Evolutionary conservation across 2,329 filamentous ascomycete genomes (phyloP).

Genomic region (Colletotrichum truncatum): DNA sequence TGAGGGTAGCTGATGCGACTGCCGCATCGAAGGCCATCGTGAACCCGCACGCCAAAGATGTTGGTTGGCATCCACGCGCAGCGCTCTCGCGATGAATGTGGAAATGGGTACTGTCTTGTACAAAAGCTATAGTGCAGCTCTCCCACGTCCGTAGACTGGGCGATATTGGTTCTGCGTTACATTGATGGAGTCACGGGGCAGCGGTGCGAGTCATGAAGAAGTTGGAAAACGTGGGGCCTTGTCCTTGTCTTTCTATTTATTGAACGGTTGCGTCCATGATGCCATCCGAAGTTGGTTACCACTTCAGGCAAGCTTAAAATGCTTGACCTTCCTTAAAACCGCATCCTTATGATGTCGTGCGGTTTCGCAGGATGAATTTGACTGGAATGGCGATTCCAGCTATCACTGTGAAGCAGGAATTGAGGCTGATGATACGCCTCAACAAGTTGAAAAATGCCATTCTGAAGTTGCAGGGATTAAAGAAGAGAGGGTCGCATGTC

Average conservation of each 20-base stretch:
- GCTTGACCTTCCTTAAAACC: not conserved
- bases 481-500: not conserved
- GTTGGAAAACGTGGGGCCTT: slow-evolving; percentile 17
- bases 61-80: slow-evolving; percentile 19
- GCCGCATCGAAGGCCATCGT: slow-evolving; percentile 29
- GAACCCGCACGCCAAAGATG: slow-evolving; percentile 26
- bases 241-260: slow-evolving; percentile 28
- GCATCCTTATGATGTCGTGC: not conserved
- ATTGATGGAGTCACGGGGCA: slow-evolving; percentile 18
- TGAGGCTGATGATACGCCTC: slow-evolving; percentile 6
- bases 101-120: slow-evolving; percentile 30
- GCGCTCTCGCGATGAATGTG: not conserved
- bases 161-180: slow-evolving; percentile 13
- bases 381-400: not conserved
- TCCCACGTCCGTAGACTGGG: not conserved
- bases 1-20: slow-evolving; percentile 24
- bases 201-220: slow-evolving; percentile 25
- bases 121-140: slow-evolving; percentile 6
- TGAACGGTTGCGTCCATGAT: slow-evolving; percentile 19
- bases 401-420: not conserved
- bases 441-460: not conserved
- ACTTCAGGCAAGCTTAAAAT: not conserved
- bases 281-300: slow-evolving; percentile 10
- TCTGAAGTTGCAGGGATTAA: not conserved
- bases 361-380: not conserved